These are phyloP conservation scores for Penicillium sumatraense DNA, from an alignment of 2,329 filamentous ascomycete genomes.

Conservation along the genomic window DNA sequence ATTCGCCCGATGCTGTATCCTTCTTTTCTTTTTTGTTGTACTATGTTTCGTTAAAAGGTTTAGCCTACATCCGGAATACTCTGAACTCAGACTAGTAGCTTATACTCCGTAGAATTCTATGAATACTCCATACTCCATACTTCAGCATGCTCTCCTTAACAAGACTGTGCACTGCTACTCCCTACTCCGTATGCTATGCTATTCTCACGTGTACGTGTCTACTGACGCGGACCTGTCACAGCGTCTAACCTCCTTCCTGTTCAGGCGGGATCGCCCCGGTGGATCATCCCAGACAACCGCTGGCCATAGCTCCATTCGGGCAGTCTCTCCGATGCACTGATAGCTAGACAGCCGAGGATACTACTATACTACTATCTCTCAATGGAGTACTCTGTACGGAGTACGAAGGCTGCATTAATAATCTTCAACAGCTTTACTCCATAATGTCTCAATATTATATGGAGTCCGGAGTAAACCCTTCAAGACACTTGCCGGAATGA, in stretches of 20 bases:
- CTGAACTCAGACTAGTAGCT: too few relatives aligned
- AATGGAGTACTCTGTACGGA: not conserved
- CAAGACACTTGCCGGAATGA: too few relatives aligned
- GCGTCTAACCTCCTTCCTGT: conserved; percentile 28
- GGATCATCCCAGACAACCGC: conserved; percentile 29
- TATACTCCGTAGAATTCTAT: too few relatives aligned
- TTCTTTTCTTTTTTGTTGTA: not conserved
- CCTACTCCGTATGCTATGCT: not conserved
- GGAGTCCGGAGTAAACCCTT: too few relatives aligned
- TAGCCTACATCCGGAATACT: too few relatives aligned
- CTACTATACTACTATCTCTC: too few relatives aligned
- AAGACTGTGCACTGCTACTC: not conserved
- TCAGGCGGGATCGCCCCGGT: conserved; percentile 22
- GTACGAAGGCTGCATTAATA: too few relatives aligned
- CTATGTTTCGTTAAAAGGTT: too few relatives aligned
- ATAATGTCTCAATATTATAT: too few relatives aligned
- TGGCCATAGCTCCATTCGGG: conserved; percentile 37
- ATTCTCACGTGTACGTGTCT: conserved; percentile 9
- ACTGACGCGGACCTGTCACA: conserved; percentile 13
- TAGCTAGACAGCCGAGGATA: not conserved
- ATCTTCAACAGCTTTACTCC: too few relatives aligned
- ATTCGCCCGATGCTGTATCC: not conserved
- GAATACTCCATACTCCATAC: not conserved
- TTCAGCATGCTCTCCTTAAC: too few relatives aligned
- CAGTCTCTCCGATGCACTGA: conserved; percentile 18